Conservation (phyloP, 1,284 basidiomycete genomes). For the Anthracocystis panici-leucophaei region DNA sequence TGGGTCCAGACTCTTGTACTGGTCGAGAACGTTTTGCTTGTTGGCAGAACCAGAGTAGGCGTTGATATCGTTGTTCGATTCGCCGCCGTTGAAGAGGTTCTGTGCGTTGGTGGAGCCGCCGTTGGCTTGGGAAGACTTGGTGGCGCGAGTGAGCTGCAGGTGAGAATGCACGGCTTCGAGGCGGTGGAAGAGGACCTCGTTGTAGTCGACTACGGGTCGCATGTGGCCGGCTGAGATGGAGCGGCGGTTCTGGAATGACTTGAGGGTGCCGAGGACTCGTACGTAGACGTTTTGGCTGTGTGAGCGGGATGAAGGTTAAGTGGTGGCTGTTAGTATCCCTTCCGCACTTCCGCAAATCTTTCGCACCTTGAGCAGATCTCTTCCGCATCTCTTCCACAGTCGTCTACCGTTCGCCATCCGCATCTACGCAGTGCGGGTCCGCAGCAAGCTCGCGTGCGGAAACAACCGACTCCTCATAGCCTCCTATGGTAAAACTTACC, state of each 20-base stretch:
- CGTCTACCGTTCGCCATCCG: background rate
- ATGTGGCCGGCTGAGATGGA: conserved; percentile 74
- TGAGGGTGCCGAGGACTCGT: conserved; percentile 89
- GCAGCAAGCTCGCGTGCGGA: background rate
- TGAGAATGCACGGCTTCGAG: conserved; percentile 74
- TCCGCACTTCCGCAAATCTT: background rate
- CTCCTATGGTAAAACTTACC: conserved; percentile 32
- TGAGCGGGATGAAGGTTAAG: background rate
- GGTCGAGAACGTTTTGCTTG: conserved; percentile 35
- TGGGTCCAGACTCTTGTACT: conserved; percentile 43
- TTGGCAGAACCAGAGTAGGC: conserved; percentile 45
- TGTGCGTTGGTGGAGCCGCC: conserved; percentile 11
- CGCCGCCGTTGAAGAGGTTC: conserved; percentile 8
- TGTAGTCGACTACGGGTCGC: conserved; percentile 75
- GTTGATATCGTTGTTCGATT: conserved; percentile 37
- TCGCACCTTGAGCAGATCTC: background rate
- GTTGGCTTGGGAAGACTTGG: conserved; percentile 14
- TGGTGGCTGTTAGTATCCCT: conserved; percentile 9
- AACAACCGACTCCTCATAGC: background rate
- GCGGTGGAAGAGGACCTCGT: conserved; percentile 86
- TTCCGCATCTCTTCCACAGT: conserved; percentile 3
- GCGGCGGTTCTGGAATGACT: conserved; percentile 84
- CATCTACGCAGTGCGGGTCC: background rate
- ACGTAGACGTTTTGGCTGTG: conserved; percentile 82
- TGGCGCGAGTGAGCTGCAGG: conserved; percentile 51